Evolutionary conservation across 257 asterid genomes (phyloP).

Genomic region (Solanum peruvianum): DNA sequence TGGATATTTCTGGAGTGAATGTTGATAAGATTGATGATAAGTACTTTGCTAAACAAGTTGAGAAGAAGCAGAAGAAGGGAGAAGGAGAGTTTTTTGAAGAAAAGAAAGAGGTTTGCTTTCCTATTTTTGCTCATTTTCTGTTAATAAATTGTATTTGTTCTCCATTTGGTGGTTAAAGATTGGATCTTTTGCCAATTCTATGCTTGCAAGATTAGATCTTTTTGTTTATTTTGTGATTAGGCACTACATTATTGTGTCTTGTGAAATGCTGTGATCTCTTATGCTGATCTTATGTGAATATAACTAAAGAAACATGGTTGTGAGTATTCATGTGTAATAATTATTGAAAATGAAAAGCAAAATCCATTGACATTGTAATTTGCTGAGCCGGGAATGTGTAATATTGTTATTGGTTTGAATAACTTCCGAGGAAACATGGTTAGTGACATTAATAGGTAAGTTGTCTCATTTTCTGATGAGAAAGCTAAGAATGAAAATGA

Average conservation of each 20-base stretch:
- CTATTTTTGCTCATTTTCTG: not conserved
- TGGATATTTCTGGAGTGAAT: not conserved
- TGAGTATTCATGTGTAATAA: not conserved
- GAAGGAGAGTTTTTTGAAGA: constrained; percentile 5
- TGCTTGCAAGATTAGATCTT: not conserved
- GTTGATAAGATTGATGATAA: constrained; percentile 11
- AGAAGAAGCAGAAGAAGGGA: constrained; percentile 1
- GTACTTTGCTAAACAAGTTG: constrained; percentile 3
- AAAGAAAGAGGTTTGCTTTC: not conserved
- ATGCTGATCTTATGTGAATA: not conserved
- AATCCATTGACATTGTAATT: too few species aligned
- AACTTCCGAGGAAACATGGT: not conserved
- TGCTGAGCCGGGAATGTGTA: rapidly evolving
- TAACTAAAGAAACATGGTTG: not conserved
- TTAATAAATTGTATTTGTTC: not conserved
- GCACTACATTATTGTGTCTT: not conserved
- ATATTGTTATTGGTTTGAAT: not conserved
- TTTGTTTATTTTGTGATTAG: not conserved
- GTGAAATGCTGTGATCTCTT: not conserved
- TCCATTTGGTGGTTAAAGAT: not conserved
- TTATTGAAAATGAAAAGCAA: not conserved
- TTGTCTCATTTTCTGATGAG: not conserved
- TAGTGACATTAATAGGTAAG: not conserved
- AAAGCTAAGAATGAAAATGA: not conserved
- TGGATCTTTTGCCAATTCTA: not conserved